Conservation (phyloP, 345 rosid species). For the Kernera saxatilis region DNA sequence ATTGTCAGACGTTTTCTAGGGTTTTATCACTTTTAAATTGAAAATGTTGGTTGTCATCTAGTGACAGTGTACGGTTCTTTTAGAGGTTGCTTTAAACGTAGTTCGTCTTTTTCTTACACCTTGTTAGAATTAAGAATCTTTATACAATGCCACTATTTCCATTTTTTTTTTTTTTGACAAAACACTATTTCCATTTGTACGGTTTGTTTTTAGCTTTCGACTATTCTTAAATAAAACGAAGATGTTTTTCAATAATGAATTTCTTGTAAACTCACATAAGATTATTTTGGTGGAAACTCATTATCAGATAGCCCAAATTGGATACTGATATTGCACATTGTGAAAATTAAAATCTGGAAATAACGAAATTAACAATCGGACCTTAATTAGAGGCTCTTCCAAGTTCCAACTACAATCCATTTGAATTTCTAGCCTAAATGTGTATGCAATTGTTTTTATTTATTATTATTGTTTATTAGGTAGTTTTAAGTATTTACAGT, state of each 20-base stretch:
- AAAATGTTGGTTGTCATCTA: slow-evolving; percentile 10
- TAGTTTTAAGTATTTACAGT: not conserved
- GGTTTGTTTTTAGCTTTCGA: not conserved
- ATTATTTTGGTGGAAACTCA: not conserved
- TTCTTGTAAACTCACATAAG: not conserved
- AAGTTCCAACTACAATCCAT: not conserved
- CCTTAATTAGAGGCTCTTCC: not conserved
- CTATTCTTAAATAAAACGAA: not conserved
- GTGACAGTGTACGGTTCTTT: slow-evolving; percentile 32
- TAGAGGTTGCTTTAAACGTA: slow-evolving; percentile 29
- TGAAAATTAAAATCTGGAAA: not conserved
- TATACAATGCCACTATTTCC: slow-evolving; percentile 5
- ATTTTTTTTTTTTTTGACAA: too few species aligned
- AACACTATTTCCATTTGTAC: slow-evolving; percentile 17
- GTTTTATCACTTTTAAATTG: slow-evolving; percentile 23
- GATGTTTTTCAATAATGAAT: not conserved
- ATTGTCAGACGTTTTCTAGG: slow-evolving; percentile 26
- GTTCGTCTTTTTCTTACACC: slow-evolving; percentile 29
- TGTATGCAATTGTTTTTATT: not conserved
- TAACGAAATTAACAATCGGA: not conserved
- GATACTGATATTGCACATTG: not conserved
- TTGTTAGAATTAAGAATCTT: not conserved
- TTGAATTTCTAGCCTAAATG: not conserved
- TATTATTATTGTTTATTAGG: not conserved
- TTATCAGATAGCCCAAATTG: not conserved